Conservation (phyloP, 768 basidiomycete species). For the Ramaria sp. region DNA sequence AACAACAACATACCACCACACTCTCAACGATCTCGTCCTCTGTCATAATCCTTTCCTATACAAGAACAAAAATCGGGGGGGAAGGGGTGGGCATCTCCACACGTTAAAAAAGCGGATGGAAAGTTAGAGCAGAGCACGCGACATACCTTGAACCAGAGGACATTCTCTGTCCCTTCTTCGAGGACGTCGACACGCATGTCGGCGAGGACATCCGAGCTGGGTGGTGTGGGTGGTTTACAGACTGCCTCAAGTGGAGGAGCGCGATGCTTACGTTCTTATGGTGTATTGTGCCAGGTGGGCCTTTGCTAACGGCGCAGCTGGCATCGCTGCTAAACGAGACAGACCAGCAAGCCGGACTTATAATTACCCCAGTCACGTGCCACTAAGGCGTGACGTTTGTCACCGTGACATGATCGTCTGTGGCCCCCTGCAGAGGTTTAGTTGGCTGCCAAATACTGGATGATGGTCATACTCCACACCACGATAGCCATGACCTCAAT, state of each 20-base stretch:
- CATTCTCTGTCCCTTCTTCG: constrained; percentile 41
- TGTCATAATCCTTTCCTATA: constrained; percentile 60
- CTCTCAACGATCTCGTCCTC: constrained; percentile 72
- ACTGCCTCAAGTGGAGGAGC: neutral
- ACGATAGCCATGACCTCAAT: neutral
- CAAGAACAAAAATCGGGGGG: too few relatives aligned
- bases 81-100: too few relatives aligned
- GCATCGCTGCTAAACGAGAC: neutral
- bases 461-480: neutral
- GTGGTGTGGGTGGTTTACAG: neutral
- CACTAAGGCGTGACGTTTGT: neutral
- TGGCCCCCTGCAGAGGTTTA: too few relatives aligned
- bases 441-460: too few relatives aligned
- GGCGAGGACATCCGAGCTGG: constrained; percentile 62
- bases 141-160: constrained; percentile 67
- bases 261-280: neutral
- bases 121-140: neutral
- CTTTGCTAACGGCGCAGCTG: neutral
- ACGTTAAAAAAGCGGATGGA: constrained; percentile 10
- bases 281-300: constrained; percentile 1
- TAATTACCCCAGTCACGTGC: neutral
- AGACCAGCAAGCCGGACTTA: neutral
- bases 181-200: constrained; percentile 58
- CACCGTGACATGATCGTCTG: too few relatives aligned
- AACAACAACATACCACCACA: constrained; percentile 42